Conservation (phyloP, 495 filamentous ascomycete genomes). For the Podospora didyma region DNA sequence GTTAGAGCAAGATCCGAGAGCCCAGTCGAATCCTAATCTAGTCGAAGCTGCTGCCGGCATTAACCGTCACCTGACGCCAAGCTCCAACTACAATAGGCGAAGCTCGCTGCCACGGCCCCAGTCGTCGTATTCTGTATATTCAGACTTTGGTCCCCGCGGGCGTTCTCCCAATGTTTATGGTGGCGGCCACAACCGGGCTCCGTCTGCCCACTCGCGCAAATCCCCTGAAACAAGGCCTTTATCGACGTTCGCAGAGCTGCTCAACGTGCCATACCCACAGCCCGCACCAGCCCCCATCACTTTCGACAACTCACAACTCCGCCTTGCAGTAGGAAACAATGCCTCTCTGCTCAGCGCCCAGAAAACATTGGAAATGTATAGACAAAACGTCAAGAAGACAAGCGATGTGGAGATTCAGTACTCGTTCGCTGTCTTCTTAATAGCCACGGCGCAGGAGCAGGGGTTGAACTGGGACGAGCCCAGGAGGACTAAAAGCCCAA, state of each 20-base stretch:
- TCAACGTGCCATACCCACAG: slow-evolving; percentile 86
- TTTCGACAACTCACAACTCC: slow-evolving; percentile 73
- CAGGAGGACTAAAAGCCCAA: slow-evolving; percentile 40
- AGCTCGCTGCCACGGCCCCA: slow-evolving; percentile 60
- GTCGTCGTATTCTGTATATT: slow-evolving; percentile 67
- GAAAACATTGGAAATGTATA: slow-evolving; percentile 95
- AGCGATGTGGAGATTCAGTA: slow-evolving; percentile 85
- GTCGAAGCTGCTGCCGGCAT: slow-evolving; percentile 36
- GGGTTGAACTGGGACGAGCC: slow-evolving; percentile 37
- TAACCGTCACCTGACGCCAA: slow-evolving; percentile 57
- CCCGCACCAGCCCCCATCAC: slow-evolving; percentile 69
- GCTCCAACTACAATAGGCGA: slow-evolving; percentile 42
- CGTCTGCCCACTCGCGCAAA: slow-evolving; percentile 58
- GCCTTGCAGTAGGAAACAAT: slow-evolving; percentile 75
- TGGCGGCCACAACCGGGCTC: slow-evolving; percentile 43
- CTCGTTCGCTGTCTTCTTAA: slow-evolving; percentile 91
- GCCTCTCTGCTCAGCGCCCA: slow-evolving; percentile 84
- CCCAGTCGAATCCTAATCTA: slow-evolving; percentile 45
- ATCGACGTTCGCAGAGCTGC: slow-evolving; percentile 82
- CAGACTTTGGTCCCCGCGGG: slow-evolving; percentile 58
- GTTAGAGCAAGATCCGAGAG: slow-evolving; percentile 32
- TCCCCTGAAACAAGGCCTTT: slow-evolving; percentile 74
- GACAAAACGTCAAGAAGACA: slow-evolving; percentile 93
- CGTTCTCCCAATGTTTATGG: slow-evolving; percentile 55
- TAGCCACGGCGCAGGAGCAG: slow-evolving; percentile 75